Evolutionary conservation across 495 filamentous ascomycete species (phyloP).

Genomic region (Xylaria sp.): DNA sequence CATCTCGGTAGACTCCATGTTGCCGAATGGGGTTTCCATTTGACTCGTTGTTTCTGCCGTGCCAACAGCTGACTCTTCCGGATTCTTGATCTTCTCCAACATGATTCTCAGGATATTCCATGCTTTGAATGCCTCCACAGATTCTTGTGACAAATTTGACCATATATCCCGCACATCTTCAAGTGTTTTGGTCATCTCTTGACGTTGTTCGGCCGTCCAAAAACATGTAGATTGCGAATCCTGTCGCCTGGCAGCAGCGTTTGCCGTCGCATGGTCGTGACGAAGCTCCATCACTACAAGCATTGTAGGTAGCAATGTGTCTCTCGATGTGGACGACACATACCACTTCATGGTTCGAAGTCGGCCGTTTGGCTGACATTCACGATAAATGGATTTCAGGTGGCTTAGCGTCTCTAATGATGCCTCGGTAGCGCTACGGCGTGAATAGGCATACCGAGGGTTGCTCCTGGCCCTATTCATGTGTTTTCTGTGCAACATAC

Average conservation of each 20-base stretch:
- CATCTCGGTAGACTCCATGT: slow-evolving; percentile 44
- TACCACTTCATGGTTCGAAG: slow-evolving; percentile 76
- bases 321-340: slow-evolving; percentile 77
- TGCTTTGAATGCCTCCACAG: slow-evolving; percentile 90
- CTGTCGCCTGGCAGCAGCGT: slow-evolving; percentile 41
- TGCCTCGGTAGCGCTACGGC: slow-evolving; percentile 81
- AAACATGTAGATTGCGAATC: slow-evolving; percentile 61
- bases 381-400: slow-evolving; percentile 76
- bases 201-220: slow-evolving; percentile 73
- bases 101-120: slow-evolving; percentile 78
- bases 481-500: slow-evolving; percentile 86
- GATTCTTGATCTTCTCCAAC: slow-evolving; percentile 71
- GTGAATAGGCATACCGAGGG: slow-evolving; percentile 78
- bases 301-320: slow-evolving; percentile 90
- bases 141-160: slow-evolving; percentile 74
- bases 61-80: slow-evolving; percentile 27
- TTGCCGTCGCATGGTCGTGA: slow-evolving; percentile 50
- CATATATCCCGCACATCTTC: slow-evolving; percentile 79
- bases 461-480: slow-evolving; percentile 72
- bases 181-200: slow-evolving; percentile 76
- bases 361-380: slow-evolving; percentile 75
- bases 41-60: slow-evolving; percentile 35
- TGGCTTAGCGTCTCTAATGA: slow-evolving; percentile 77
- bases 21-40: slow-evolving; percentile 37
- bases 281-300: slow-evolving; percentile 81